Base-by-base conservation (phyloP, 306 rosid genomes). In the Vigna trinervia region DNA sequence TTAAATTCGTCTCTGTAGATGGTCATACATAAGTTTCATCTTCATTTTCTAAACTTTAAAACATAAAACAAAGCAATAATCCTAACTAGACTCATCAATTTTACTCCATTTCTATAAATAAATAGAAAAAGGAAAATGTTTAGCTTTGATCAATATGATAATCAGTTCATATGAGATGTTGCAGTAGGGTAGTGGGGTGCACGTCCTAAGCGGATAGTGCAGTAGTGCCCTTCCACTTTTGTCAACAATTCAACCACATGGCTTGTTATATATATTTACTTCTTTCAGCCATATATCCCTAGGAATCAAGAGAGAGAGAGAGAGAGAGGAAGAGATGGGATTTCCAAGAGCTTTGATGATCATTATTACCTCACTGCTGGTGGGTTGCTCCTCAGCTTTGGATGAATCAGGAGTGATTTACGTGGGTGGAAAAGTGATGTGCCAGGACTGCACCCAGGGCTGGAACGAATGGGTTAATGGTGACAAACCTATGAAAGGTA, bases 401-500 rank as follows among this genome's bases (percentile, higher is more conserved):
- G 57, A 61, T 13, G 80, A 82, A 51, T 6, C 79, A 39, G 69
- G 28, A 75, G 83, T 69, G 12, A 74, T 88, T 17, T 87, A 85
- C 52, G 87, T 90, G 2, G 88, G 68, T 23, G 98, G 98, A 26
- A 91, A 86, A 82, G 97, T 94, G 36, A 15, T 90, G 52, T 94
- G 98, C 88, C 98, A 91, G 69, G 98, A 91, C 78, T 94, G 98
- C 78, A 86, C 87, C 22, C 83, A 84, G 50, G 97, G 86, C 22
- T 94, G 92, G 92, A 85, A 90, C 8, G 81, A 90, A 38, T 94
- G 97, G 97, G 76, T 84, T 62, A 57, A 70, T 8, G 93, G 90
- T 34, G 77, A 77, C 81, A 88, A 84, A 11, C 94, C 97, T 20
- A 83, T 91, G 71, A 81, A 86, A 84, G 97, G 95, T 89, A 86